A percentile compares a stretch with the other conserved stretches of the same genome.
Conservation (phyloP, 2,329 filamentous ascomycete genomes). For the Blastomyces parvus region DNA sequence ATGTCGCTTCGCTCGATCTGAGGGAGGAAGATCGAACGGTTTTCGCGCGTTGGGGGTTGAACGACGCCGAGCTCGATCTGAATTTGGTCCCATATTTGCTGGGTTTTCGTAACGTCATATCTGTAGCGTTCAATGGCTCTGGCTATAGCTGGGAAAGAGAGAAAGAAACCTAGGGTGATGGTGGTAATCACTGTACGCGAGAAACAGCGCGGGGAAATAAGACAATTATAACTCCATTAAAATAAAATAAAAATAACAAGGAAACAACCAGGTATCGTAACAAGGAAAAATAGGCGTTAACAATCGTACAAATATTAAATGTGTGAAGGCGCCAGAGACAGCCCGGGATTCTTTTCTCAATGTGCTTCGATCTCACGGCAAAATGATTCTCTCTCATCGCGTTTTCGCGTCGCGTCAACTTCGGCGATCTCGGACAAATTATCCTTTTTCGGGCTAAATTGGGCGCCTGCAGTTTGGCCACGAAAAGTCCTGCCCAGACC, state of each 20-base stretch:
- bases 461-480: too few species aligned
- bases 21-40: slow-evolving; percentile 70
- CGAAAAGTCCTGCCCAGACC: background rate
- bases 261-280: background rate
- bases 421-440: slow-evolving; percentile 1
- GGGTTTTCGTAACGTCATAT: slow-evolving; percentile 42
- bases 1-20: slow-evolving; percentile 71
- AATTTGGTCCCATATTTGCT: slow-evolving; percentile 58
- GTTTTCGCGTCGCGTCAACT: slow-evolving; percentile 6
- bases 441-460: background rate
- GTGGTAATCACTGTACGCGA: too few species aligned
- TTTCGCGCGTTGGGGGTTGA: slow-evolving; percentile 50
- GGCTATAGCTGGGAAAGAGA: background rate
- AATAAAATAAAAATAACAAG: background rate
- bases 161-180: background rate
- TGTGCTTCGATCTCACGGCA: background rate
- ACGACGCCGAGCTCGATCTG: slow-evolving; percentile 35
- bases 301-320: background rate
- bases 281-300: background rate
- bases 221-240: slow-evolving; percentile 4
- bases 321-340: background rate
- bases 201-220: background rate
- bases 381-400: background rate
- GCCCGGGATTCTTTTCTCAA: background rate
- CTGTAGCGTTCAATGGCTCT: background rate